Conservation (phyloP, 805 yeast species). For the Spathaspora hagerdaliae region DNA sequence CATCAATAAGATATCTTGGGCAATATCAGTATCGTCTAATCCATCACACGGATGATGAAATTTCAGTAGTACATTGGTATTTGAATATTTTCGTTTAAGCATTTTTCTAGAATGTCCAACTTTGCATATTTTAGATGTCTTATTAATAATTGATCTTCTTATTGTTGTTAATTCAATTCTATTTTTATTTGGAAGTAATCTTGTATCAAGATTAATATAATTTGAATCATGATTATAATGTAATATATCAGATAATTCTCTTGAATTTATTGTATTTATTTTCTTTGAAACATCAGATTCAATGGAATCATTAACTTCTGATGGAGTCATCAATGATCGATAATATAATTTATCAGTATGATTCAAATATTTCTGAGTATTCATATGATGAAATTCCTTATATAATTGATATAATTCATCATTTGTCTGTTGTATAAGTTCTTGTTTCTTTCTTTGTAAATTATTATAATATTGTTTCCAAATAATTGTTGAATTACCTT, state of each 20-base stretch:
- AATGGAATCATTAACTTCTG: conserved; percentile 11
- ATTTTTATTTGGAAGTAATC: conserved; percentile 21
- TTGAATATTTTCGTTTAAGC: background rate
- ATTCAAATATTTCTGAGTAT: conserved; percentile 5
- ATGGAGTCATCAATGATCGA: conserved; percentile 19
- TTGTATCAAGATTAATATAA: conserved; percentile 18
- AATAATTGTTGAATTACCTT: conserved; percentile 22
- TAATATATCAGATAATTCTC: background rate
- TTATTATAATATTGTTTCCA: conserved; percentile 32
- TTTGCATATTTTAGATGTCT: background rate
- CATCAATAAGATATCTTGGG: conserved; percentile 19
- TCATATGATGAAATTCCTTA: conserved; percentile 25
- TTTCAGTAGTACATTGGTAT: no score
- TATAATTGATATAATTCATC: conserved; percentile 24
- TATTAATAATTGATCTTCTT: conserved; percentile 12
- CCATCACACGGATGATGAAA: conserved; percentile 14
- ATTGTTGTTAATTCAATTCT: conserved; percentile 29
- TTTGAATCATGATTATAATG: conserved; percentile 12
- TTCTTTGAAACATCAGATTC: background rate
- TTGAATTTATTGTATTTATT: conserved; percentile 3
- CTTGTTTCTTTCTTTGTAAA: conserved; percentile 19
- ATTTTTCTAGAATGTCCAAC: background rate
- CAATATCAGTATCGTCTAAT: conserved; percentile 17
- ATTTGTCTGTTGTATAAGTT: conserved; percentile 21
- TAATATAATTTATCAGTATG: conserved; percentile 18